A percentile compares a stretch with the other conserved stretches of the same genome.
Conservation (phyloP, 345 rosid species). For the Melaleuca alternifolia region DNA sequence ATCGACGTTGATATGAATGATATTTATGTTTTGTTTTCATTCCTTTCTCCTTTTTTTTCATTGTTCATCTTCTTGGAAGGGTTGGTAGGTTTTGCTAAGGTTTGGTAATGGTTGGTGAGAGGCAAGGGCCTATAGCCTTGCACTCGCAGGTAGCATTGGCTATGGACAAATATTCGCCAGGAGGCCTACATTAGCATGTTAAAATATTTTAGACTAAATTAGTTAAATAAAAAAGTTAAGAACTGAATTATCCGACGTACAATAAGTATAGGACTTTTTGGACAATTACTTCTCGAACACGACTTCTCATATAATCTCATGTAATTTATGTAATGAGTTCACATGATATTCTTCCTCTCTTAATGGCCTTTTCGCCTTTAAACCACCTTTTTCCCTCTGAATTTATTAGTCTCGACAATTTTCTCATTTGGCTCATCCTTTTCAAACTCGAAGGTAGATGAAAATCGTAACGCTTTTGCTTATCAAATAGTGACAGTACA, state of each 20-base stretch:
- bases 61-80: neutral
- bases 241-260: rapidly evolving
- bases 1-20: rapidly evolving
- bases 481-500: neutral
- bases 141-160: too few species aligned
- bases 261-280: neutral
- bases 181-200: neutral
- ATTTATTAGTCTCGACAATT: neutral
- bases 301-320: neutral
- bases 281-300: neutral
- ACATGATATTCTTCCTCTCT: neutral
- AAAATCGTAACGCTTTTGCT: neutral
- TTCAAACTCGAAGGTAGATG: neutral
- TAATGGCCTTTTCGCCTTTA: neutral
- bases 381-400: neutral
- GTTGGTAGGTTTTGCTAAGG: rapidly evolving
- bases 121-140: too few species aligned
- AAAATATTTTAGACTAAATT: neutral
- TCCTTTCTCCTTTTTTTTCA: neutral
- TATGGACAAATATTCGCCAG: too few species aligned
- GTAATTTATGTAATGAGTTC: neutral
- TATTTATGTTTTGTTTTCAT: neutral
- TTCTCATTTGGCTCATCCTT: neutral
- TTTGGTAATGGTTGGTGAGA: neutral
- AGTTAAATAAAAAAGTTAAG: neutral